A percentile compares a stretch with the other conserved stretches of the same genome.
Evolutionary conservation across 1,284 basidiomycete species (phyloP).

Genomic region (Inonotus obliquus): DNA sequence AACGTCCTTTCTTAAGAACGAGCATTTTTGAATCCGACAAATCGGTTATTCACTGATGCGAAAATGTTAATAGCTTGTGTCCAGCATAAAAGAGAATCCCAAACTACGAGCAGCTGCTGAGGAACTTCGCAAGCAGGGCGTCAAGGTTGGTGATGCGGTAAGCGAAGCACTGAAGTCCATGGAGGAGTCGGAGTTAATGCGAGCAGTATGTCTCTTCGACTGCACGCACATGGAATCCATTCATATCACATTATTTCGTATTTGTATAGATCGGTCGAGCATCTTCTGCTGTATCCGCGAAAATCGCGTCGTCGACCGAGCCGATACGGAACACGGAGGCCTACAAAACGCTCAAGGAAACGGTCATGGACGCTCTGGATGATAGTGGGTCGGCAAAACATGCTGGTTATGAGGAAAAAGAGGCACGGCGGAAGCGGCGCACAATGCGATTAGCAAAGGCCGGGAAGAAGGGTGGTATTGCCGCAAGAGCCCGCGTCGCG

Average conservation of each 20-base stretch:
- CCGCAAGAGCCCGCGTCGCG: constrained; percentile 42
- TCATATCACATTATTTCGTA: not conserved
- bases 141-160: constrained; percentile 93
- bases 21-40: too few relatives aligned
- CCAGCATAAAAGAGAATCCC: constrained; percentile 97
- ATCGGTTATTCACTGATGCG: not conserved
- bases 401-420: constrained; percentile 92
- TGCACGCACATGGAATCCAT: not conserved
- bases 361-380: constrained; percentile 88
- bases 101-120: constrained; percentile 86
- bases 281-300: constrained; percentile 72
- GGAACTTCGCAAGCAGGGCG: constrained; percentile 83
- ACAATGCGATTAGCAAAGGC: constrained; percentile 79
- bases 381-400: constrained; percentile 90
- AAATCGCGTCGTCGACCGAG: constrained; percentile 81
- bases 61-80: constrained; percentile 58
- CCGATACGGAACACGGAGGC: constrained; percentile 94
- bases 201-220: constrained; percentile 50
- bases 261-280: constrained; percentile 66
- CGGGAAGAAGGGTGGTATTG: constrained; percentile 61
- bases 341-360: constrained; percentile 89
- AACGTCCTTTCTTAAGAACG: not conserved
- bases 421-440: constrained; percentile 72
- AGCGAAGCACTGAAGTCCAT: constrained; percentile 84
- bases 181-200: constrained; percentile 93